Conservation (phyloP, 441 rosid genomes). For the Bruguiera hainesii region DNA sequence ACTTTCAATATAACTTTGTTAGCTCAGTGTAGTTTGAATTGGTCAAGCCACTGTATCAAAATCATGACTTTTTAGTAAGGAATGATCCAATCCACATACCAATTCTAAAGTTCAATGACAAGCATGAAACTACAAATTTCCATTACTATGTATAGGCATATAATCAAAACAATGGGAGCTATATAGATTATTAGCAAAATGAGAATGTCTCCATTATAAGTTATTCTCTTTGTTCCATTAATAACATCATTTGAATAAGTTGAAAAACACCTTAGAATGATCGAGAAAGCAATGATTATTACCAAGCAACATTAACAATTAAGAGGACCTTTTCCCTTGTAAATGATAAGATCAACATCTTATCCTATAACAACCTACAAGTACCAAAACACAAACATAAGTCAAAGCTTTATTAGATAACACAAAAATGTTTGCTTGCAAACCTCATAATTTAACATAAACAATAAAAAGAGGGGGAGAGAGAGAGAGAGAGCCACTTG, state of each 20-base stretch:
- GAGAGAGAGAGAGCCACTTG: too few species aligned
- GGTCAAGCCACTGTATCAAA: conserved; percentile 69
- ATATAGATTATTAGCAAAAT: too few species aligned
- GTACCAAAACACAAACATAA: not conserved
- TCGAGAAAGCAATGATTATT: conserved; percentile 36
- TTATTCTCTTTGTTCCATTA: too few species aligned
- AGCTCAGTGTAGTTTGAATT: conserved; percentile 84
- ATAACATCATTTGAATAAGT: too few species aligned
- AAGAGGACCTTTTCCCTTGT: conserved; percentile 87
- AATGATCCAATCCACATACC: not conserved
- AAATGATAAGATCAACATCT: conserved; percentile 68
- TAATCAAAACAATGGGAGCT: not conserved
- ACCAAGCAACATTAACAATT: conserved; percentile 95
- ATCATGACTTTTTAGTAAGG: conserved; percentile 14
- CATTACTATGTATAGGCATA: not conserved
- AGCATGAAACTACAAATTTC: not conserved
- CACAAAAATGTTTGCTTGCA: not conserved
- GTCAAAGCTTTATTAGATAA: not conserved
- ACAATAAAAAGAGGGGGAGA: not conserved
- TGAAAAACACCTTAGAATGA: not conserved
- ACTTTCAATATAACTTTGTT: conserved; percentile 67
- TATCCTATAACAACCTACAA: conserved; percentile 74
- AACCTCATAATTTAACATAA: not conserved
- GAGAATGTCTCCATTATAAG: too few species aligned
- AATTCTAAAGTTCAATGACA: not conserved